Evolutionary conservation across 495 filamentous ascomycete genomes (phyloP), one percentile per base, ranked within the genome.

Genomic region (Clavariopsis aquatica): DNA sequence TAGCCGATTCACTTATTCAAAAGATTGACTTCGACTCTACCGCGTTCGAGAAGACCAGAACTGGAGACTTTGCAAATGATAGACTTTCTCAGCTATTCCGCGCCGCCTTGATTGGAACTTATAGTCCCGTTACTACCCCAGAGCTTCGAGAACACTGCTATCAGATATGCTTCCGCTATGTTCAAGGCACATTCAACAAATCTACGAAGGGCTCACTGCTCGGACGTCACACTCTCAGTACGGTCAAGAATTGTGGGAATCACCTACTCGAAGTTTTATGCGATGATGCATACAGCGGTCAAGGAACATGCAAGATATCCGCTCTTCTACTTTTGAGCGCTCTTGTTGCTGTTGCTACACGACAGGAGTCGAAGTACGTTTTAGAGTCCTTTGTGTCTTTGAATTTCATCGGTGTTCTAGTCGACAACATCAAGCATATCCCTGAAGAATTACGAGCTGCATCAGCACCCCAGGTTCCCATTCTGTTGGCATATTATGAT

Each of bases 1-100:
- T 97, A 24, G 87, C 90, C 5, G 89, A 89, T 69, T 82, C 87
- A 13, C 77, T 98, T 9, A 79, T 96, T 12, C 87, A 85, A 66
- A 87, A 86, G 62, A 78, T 96, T 52, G 85, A 90, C 34, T 84
- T 89, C 54, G 76, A 67, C 5, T 63, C 57, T 2, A 62, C 61
- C 1, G 43, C 62, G 19, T 61, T 70, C 15, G 67, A 60, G 26
- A 64, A 67, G 69, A 63, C 64, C 27, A 60, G 66, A 72, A 84
- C 75, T 65, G 88, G 75, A 69, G 92, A 93, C 71, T 75, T 93
- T 46, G 87, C 91, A 31, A 88, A 91, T 70, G 95, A 98, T 72
- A 89, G 93, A 71, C 83, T 97, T 10, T 92, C 89, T 68, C 88
- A 96, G 68, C 82, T 97, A 19, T 97, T 99, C 80, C 89, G 95